Percentiles rank a stretch among this genome's conserved stretches.
Conservation (phyloP, 257 asterid species). For the Jacaranda copaia region DNA sequence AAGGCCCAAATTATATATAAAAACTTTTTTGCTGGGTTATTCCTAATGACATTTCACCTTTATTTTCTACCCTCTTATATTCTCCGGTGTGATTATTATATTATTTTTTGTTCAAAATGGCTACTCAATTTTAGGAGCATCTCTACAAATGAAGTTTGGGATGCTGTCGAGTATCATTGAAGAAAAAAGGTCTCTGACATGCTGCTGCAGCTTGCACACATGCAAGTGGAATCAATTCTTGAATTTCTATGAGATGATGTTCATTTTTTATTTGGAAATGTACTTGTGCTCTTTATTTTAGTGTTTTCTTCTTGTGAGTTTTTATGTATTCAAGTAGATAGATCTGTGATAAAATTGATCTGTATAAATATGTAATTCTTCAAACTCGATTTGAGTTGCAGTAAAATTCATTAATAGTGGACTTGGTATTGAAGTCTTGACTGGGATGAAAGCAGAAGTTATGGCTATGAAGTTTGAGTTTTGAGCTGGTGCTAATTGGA, state of each 20-base stretch:
- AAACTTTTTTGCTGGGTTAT: too few relatives aligned
- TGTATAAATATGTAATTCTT: background rate
- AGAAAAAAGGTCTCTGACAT: conserved; percentile 90
- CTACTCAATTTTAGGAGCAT: too few relatives aligned
- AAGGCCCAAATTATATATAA: too few relatives aligned
- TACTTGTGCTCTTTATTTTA: background rate
- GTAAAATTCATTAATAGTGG: conserved; percentile 6
- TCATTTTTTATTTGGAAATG: background rate
- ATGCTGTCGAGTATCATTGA: conserved; percentile 35
- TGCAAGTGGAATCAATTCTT: conserved; percentile 14
- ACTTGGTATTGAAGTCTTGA: background rate
- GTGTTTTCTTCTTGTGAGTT: background rate
- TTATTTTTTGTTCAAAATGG: too few relatives aligned
- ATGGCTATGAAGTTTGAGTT: too few relatives aligned
- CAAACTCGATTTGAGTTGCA: background rate
- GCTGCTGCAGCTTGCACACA: conserved; percentile 85
- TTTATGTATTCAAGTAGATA: background rate
- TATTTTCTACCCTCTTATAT: too few relatives aligned
- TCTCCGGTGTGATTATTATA: too few relatives aligned
- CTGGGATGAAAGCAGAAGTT: background rate
- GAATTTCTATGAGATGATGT: background rate
- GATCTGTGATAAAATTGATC: conserved; percentile 27
- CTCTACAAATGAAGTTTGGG: too few relatives aligned
- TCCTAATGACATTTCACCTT: too few relatives aligned
- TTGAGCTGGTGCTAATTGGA: too few relatives aligned